Conservation (phyloP, 2,329 filamentous ascomycete genomes). For the Aspergillus sp. region DNA sequence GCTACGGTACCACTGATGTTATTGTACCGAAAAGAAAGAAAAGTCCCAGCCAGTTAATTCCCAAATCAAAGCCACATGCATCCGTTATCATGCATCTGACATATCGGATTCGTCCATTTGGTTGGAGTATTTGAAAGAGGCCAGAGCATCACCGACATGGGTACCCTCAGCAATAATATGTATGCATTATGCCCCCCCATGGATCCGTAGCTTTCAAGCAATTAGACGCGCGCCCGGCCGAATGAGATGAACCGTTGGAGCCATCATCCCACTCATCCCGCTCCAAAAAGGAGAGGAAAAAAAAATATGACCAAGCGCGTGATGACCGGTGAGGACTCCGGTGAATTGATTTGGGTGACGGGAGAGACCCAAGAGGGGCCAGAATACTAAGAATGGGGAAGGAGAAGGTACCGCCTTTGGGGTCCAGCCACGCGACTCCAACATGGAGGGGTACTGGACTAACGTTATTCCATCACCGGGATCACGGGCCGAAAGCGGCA, state of each 20-base stretch:
- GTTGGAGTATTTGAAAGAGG: neutral
- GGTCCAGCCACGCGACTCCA: constrained; percentile 3
- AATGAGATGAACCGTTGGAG: neutral
- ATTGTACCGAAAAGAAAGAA: neutral
- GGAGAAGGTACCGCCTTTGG: neutral
- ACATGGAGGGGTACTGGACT: constrained; percentile 15
- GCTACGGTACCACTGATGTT: neutral
- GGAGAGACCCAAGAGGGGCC: constrained; percentile 10
- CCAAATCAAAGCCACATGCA: neutral
- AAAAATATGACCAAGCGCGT: constrained; percentile 21
- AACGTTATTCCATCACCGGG: constrained; percentile 16
- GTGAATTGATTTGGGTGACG: constrained; percentile 27
- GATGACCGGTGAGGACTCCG: constrained; percentile 19
- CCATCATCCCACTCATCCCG: neutral
- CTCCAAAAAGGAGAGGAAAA: neutral
- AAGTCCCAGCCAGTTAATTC: neutral
- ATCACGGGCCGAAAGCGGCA: constrained; percentile 19
- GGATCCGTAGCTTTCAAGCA: neutral
- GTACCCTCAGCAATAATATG: neutral
- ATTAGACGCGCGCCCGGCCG: neutral
- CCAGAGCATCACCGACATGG: neutral
- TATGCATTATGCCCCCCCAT: neutral
- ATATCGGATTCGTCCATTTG: neutral
- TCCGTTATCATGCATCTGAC: neutral
- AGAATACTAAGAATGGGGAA: neutral